A percentile compares a stretch with the other conserved stretches of the same genome.
These are phyloP conservation scores for Limnomonas spitsbergensis DNA, from an alignment of 139 green algal genomes.

Conservation along the genomic window DNA sequence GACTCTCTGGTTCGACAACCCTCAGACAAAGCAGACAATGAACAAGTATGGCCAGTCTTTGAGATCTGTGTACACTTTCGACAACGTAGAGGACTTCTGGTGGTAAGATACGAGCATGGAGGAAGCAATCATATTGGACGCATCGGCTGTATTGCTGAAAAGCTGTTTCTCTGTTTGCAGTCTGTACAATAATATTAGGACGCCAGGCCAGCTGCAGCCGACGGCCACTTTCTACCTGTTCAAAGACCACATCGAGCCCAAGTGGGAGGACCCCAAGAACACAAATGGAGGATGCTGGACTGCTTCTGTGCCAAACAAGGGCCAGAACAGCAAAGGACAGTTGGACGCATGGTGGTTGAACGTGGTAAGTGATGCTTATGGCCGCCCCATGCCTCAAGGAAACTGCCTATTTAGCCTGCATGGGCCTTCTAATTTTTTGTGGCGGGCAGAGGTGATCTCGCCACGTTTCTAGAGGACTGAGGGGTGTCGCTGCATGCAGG, in stretches of 20 bases:
- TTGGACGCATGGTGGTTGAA: constrained; percentile 95
- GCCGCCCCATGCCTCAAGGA: not conserved
- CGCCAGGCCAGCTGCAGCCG: constrained; percentile 76
- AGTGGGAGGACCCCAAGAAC: constrained; percentile 96
- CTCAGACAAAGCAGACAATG: constrained; percentile 63
- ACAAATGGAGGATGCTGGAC: constrained; percentile 90
- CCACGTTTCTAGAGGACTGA: too few species aligned
- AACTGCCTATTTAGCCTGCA: too few species aligned
- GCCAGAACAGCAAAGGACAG: constrained; percentile 50
- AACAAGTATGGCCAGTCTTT: constrained; percentile 51
- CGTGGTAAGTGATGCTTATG: constrained; percentile 40
- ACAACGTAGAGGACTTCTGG: constrained; percentile 98
- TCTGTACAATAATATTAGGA: constrained; percentile 98
- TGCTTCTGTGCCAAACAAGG: constrained; percentile 60
- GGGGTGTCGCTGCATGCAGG: too few species aligned
- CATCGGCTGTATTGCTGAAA: too few species aligned
- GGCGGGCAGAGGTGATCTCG: too few species aligned
- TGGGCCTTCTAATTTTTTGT: too few species aligned
- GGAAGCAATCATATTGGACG: too few species aligned
- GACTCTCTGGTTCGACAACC: constrained; percentile 98
- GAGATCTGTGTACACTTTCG: constrained; percentile 88
- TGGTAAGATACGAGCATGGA: too few species aligned
- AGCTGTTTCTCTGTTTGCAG: too few species aligned
- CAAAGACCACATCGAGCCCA: constrained; percentile 94
- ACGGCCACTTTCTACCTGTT: constrained; percentile 94